Evolutionary conservation across 768 basidiomycete genomes (phyloP).

Genomic region (Amanita muscaria): DNA sequence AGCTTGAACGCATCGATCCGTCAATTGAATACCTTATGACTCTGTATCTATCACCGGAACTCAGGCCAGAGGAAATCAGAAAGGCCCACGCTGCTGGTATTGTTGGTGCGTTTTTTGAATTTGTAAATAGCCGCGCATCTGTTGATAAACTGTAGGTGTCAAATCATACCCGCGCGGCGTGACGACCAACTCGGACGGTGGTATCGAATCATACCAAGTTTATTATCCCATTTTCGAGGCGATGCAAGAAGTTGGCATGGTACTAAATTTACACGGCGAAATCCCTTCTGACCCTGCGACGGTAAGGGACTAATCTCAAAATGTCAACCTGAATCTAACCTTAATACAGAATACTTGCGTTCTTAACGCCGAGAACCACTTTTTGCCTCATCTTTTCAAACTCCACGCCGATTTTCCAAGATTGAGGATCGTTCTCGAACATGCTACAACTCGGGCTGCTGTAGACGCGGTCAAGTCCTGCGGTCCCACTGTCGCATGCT

Average conservation of each 20-base stretch:
- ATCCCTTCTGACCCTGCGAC: constrained; percentile 74
- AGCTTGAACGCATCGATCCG: constrained; percentile 68
- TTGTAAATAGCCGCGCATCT: not conserved
- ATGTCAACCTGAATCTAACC: too few relatives aligned
- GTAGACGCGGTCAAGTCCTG: constrained; percentile 76
- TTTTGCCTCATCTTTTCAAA: constrained; percentile 79
- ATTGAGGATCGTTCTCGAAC: constrained; percentile 93
- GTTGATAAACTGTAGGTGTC: constrained; percentile 41
- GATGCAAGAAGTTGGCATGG: constrained; percentile 91
- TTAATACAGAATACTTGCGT: constrained; percentile 90
- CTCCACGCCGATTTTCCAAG: constrained; percentile 79
- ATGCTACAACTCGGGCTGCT: constrained; percentile 89
- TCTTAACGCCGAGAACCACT: constrained; percentile 85
- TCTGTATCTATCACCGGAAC: constrained; percentile 84
- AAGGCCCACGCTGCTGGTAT: constrained; percentile 85
- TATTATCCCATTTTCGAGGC: constrained; percentile 91
- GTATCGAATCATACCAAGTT: constrained; percentile 89
- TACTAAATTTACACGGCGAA: constrained; percentile 95
- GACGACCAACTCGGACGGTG: constrained; percentile 93
- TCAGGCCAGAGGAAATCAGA: constrained; percentile 84
- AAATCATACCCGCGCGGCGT: constrained; percentile 97
- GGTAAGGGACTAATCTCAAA: constrained; percentile 25
- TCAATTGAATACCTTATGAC: constrained; percentile 89
- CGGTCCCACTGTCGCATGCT: constrained; percentile 83
- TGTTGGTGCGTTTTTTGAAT: constrained; percentile 31